A percentile compares a stretch with the other conserved stretches of the same genome.
Conservation (phyloP, 2,329 filamentous ascomycete species). For the Albophoma yamanashiensis region DNA sequence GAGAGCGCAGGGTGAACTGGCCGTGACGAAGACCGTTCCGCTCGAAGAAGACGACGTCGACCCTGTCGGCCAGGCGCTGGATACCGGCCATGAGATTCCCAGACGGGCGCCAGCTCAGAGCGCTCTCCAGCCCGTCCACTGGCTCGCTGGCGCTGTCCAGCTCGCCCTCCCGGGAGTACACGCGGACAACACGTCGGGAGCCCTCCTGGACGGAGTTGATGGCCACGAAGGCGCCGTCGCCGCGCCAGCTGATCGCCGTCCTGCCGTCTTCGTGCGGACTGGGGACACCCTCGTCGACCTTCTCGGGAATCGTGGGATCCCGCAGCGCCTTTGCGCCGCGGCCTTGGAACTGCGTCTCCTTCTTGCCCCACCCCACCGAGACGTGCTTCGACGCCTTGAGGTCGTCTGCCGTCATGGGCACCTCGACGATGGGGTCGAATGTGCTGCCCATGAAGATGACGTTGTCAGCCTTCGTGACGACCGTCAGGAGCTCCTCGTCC, state of each 20-base stretch:
- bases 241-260: conserved; percentile 79
- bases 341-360: conserved; percentile 95
- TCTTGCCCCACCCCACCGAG: conserved; percentile 96
- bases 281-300: conserved; percentile 71
- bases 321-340: conserved; percentile 75
- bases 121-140: conserved; percentile 79
- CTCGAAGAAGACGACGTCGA: conserved; percentile 91
- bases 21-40: conserved; percentile 95
- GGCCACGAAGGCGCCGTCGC: conserved; percentile 84
- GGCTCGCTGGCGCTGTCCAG: conserved; percentile 93
- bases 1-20: conserved; percentile 69
- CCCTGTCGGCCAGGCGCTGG: conserved; percentile 56
- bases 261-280: conserved; percentile 63
- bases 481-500: conserved; percentile 80
- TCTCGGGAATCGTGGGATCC: conserved; percentile 91
- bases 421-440: conserved; percentile 75
- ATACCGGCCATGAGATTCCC: conserved; percentile 87
- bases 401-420: conserved; percentile 62
- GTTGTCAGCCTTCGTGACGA: conserved; percentile 70
- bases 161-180: conserved; percentile 82
- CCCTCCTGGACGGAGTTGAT: conserved; percentile 67
- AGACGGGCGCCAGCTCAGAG: conserved; percentile 81
- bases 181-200: conserved; percentile 68
- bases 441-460: conserved; percentile 86
- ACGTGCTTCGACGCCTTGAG: conserved; percentile 86